Conservation (phyloP, 768 basidiomycete genomes). For the Saitozyma podzolica region DNA sequence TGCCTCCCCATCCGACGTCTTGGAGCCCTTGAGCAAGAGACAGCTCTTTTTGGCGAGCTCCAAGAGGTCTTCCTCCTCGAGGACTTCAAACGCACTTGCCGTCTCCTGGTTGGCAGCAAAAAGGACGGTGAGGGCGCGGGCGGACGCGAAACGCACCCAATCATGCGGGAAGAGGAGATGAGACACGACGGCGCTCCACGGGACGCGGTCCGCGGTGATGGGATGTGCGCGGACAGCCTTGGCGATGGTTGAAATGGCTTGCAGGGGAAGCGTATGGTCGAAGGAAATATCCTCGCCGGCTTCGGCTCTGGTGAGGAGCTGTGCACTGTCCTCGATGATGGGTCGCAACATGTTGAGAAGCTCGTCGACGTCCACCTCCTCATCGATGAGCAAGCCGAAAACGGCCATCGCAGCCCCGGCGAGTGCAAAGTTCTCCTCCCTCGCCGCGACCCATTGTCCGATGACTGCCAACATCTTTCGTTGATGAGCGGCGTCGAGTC, state of each 20-base stretch:
- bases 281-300: conserved; percentile 58
- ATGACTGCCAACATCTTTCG: conserved; percentile 67
- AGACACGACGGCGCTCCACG: conserved; percentile 64
- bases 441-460: conserved; percentile 70
- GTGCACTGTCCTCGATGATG: conserved; percentile 52
- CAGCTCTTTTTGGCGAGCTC: conserved; percentile 72
- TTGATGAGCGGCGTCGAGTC: conserved; percentile 65
- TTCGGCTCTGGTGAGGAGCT: conserved; percentile 52
- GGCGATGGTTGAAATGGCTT: conserved; percentile 66
- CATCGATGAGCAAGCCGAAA: conserved; percentile 61
- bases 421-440: conserved; percentile 64
- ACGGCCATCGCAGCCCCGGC: conserved; percentile 75
- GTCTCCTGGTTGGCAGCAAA: conserved; percentile 28
- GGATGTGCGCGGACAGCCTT: conserved; percentile 57
- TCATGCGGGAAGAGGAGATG: conserved; percentile 87
- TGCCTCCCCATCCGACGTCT: conserved; percentile 69
- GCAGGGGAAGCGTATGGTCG: conserved; percentile 82
- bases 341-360: conserved; percentile 43
- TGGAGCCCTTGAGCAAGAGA: conserved; percentile 75
- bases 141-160: conserved; percentile 84
- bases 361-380: conserved; percentile 11
- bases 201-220: conserved; percentile 4
- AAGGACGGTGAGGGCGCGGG: conserved; percentile 70
- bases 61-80: conserved; percentile 55
- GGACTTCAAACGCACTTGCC: neutral